These are phyloP conservation scores for Deinandra increscens DNA, from an alignment of 129 eudicot genomes.

Conservation along the genomic window DNA sequence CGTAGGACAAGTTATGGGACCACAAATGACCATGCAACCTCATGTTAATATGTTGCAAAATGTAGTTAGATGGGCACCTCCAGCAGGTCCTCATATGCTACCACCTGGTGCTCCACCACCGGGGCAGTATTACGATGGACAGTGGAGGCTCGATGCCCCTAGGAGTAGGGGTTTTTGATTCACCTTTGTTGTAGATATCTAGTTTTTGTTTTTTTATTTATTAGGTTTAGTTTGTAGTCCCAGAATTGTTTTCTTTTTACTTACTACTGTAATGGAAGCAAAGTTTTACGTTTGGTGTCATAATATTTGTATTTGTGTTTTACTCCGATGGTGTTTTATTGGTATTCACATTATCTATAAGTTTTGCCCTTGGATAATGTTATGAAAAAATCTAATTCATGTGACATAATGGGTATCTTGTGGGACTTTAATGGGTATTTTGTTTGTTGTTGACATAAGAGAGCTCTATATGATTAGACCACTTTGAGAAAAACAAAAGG, in stretches of 20 bases:
- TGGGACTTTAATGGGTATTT: no score
- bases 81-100: constrained; percentile 5
- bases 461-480: no score
- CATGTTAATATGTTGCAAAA: constrained; percentile 16
- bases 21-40: constrained; percentile 18
- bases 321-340: background rate
- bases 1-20: constrained; percentile 4
- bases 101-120: constrained; percentile 17
- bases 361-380: no score
- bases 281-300: background rate
- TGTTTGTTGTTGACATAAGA: no score
- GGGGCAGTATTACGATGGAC: constrained; percentile 33
- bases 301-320: background rate
- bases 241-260: background rate
- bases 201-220: no score
- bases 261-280: background rate
- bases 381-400: no score
- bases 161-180: constrained; percentile 50
- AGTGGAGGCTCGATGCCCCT: constrained; percentile 33
- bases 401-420: no score
- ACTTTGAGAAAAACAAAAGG: no score
- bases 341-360: background rate
- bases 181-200: constrained; percentile 22
- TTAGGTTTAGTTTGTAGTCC: constrained; percentile 6
- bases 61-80: constrained; percentile 36